These are phyloP conservation scores for Senecio squalidus DNA, from an alignment of 140 eudicot species.

Conservation along the genomic window DNA sequence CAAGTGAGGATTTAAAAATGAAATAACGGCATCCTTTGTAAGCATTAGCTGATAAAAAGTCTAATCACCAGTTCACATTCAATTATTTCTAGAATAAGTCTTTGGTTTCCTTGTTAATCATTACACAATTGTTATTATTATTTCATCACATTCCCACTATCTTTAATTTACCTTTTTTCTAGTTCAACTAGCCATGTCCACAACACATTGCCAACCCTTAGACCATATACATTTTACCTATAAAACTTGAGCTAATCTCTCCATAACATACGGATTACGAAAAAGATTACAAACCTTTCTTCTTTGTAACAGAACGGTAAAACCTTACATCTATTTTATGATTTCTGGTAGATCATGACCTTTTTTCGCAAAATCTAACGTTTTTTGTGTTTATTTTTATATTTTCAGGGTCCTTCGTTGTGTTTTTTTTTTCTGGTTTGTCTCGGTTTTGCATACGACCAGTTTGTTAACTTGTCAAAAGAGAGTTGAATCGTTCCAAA, in stretches of 20 bases:
- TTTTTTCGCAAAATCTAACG: slow-evolving; percentile 6
- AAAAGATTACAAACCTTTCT: slow-evolving; percentile 8
- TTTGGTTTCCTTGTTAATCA: slow-evolving; percentile 4
- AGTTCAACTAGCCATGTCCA: slow-evolving; percentile 29
- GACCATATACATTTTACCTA: slow-evolving; percentile 9
- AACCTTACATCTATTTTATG: slow-evolving; percentile 1
- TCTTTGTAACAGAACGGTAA: slow-evolving; percentile 25
- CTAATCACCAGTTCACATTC: slow-evolving; percentile 18
- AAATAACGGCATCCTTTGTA: not conserved
- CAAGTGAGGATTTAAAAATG: not conserved
- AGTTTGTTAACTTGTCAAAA: slow-evolving; percentile 9
- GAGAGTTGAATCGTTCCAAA: no score
- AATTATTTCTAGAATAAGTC: slow-evolving; percentile 10
- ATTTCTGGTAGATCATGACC: slow-evolving; percentile 1
- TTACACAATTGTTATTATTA: not conserved
- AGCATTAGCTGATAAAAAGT: slow-evolving; percentile 13
- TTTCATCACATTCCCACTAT: slow-evolving; percentile 17
- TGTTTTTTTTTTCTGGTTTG: slow-evolving; percentile 2
- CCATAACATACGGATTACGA: slow-evolving; percentile 4
- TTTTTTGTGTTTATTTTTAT: slow-evolving; percentile 10
- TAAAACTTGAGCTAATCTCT: slow-evolving; percentile 21
- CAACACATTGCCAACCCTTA: slow-evolving; percentile 53
- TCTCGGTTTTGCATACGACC: slow-evolving; percentile 8
- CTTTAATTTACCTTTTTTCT: slow-evolving; percentile 9
- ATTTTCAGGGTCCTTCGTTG: slow-evolving; percentile 18